A percentile compares a stretch with the other conserved stretches of the same genome.
phyloP scores from a whole-genome alignment of 2,329 filamentous ascomycete species.

The Cryphonectria naterciae region DNA sequence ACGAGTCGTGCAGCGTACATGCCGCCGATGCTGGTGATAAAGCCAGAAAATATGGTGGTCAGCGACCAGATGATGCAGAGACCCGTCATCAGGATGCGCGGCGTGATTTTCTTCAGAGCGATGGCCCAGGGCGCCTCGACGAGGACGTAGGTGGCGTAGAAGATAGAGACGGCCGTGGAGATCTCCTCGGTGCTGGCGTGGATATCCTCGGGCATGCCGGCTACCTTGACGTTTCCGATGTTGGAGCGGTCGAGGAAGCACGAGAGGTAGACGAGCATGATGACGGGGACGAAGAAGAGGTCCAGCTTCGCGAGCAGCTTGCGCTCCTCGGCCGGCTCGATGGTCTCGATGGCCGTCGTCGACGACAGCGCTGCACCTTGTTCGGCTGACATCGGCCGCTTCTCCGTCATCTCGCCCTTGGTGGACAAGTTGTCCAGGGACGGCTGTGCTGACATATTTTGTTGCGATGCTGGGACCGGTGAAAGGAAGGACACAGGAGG shows the following conservation, averaged over 20 bases:
- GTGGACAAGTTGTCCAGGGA: conserved; percentile 9
- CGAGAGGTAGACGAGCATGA: conserved; percentile 74
- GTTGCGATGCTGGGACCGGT: neutral
- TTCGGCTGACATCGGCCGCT: neutral
- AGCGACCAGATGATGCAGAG: conserved; percentile 74
- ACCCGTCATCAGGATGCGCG: conserved; percentile 63
- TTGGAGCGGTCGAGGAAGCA: conserved; percentile 77
- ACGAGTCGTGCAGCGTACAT: conserved; percentile 71
- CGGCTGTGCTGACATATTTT: conserved; percentile 6
- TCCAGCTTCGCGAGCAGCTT: conserved; percentile 69
- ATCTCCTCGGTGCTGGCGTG: conserved; percentile 67
- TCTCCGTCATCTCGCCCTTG: conserved; percentile 11
- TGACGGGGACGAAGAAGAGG: conserved; percentile 63
- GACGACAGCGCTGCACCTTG: neutral
- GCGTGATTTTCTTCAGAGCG: conserved; percentile 65
- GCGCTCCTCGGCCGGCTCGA: conserved; percentile 49
- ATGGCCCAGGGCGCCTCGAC: conserved; percentile 70
- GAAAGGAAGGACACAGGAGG: neutral
- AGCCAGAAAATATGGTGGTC: conserved; percentile 69
- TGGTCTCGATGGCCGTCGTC: neutral
- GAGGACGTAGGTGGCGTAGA: conserved; percentile 67
- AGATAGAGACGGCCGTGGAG: conserved; percentile 68
- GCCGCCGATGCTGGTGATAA: conserved; percentile 66
- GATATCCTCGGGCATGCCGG: conserved; percentile 66
- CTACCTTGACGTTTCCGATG: conserved; percentile 72